phyloP scores from a whole-genome alignment of 257 asterid genomes.

The Fraxinus cuspidata region DNA sequence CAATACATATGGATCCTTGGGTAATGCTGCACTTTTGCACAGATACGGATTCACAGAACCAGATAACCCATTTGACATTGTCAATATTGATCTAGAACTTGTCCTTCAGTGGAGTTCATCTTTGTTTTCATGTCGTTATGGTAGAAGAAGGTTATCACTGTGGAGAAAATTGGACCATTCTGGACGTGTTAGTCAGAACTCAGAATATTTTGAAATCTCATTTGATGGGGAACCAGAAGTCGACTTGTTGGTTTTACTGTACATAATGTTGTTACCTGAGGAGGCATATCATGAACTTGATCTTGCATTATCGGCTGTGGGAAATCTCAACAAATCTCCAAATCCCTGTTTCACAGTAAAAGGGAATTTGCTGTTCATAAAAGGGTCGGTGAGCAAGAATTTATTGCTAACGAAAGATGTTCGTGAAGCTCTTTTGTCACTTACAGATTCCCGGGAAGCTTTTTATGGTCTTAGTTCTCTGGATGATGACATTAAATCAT shows the following conservation, averaged over 20 bases:
- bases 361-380: conserved; percentile 24
- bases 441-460: conserved; percentile 78
- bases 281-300: conserved; percentile 50
- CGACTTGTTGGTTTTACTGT: conserved; percentile 68
- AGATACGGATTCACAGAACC: conserved; percentile 90
- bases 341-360: conserved; percentile 25
- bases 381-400: conserved; percentile 43
- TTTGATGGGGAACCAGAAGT: conserved; percentile 77
- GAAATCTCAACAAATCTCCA: conserved; percentile 27
- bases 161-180: conserved; percentile 77
- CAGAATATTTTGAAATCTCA: conserved; percentile 82
- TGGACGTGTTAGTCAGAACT: conserved; percentile 61
- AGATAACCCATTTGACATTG: conserved; percentile 76
- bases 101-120: conserved; percentile 77
- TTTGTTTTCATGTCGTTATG: conserved; percentile 61
- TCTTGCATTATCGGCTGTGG: conserved; percentile 36
- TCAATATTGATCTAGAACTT: conserved; percentile 77
- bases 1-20: conserved; percentile 78
- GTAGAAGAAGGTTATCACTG: conserved; percentile 63
- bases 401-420: conserved; percentile 53
- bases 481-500: conserved; percentile 53
- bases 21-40: conserved; percentile 95
- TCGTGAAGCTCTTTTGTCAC: conserved; percentile 55
- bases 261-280: conserved; percentile 67
- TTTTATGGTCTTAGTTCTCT: conserved; percentile 57